Base-by-base conservation (phyloP, 257 asterid species). In the Ballota nigra region DNA sequence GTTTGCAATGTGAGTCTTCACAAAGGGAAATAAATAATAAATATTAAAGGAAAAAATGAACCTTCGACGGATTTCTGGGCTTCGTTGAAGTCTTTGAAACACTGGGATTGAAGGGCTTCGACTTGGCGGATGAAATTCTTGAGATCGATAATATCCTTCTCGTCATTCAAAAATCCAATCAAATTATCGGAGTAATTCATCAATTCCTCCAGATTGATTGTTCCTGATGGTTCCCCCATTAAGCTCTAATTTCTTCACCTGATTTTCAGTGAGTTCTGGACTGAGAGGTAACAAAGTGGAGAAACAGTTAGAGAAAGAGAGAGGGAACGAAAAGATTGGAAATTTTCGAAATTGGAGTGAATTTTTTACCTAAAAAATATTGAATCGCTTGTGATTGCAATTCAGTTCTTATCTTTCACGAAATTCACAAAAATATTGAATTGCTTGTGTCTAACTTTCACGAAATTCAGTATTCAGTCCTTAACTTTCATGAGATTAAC, bases 1-100 rank as follows among this genome's bases (percentile, higher is more conserved):
- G n/a, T n/a, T n/a, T n/a, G n/a, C n/a, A n/a, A n/a, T n/a, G n/a
- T n/a, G n/a, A n/a, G n/a, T n/a, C n/a, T n/a, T n/a, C n/a, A n/a
- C n/a, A n/a, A n/a, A n/a, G n/a, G n/a, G n/a, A n/a, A n/a, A n/a
- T n/a, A 26, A 41, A 45, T 1, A 5, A 33, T 4, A 33, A 31
- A 22, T n/a, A 7, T n/a, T 43, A 28, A 90, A n/a, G n/a, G n/a
- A n/a, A n/a, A n/a, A n/a, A n/a, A n/a, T n/a, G n/a, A n/a, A n/a
- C 97, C 96, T 86, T 85, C 81, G n/a, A 86, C 71, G 56, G 91
- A 84, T 13, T 60, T 73, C 36, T 76, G 83, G 51, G 72, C 69
- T 19, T 77, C 70, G 26, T 68, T 67, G 75, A 72, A 74, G 77
- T 90, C 89, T 40, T 80, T 68, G 57, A 62, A 70, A 60, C 87